Conservation (phyloP, 768 basidiomycete genomes). For the Lactarius indigo region DNA sequence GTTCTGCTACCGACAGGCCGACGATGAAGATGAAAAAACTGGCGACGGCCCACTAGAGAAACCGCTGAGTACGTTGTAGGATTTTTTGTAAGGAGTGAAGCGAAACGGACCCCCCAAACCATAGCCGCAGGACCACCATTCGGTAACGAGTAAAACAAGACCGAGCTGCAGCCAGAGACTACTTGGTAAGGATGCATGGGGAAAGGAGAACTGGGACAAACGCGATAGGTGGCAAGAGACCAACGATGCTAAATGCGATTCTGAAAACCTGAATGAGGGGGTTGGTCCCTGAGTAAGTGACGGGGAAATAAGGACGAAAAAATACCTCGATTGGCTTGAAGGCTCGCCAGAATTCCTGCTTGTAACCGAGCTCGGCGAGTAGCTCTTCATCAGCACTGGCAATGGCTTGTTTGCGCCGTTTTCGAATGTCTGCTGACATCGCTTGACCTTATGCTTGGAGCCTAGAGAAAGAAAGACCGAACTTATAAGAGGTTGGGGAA, state of each 20-base stretch:
- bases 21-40: conserved; percentile 60
- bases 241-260: conserved; percentile 67
- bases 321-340: conserved; percentile 33
- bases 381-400: conserved; percentile 29
- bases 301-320: not conserved
- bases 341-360: conserved; percentile 40
- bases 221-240: conserved; percentile 63
- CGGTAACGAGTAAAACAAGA: conserved; percentile 52
- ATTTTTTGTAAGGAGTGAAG: not conserved
- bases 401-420: not conserved
- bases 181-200: not conserved
- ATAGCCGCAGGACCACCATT: conserved; percentile 68
- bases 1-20: conserved; percentile 65
- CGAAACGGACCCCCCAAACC: conserved; percentile 62
- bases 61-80: conserved; percentile 11
- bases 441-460: not conserved
- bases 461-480: not conserved
- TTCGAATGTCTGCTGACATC: conserved; percentile 1
- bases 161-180: conserved; percentile 35
- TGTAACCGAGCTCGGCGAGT: conserved; percentile 39
- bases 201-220: conserved; percentile 30
- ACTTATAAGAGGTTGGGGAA: not conserved
- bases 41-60: conserved; percentile 57
- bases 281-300: not conserved
- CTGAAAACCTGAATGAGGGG: conserved; percentile 54